phyloP scores from a whole-genome alignment of 2,329 filamentous ascomycete genomes.

The Diaporthe sp. region DNA sequence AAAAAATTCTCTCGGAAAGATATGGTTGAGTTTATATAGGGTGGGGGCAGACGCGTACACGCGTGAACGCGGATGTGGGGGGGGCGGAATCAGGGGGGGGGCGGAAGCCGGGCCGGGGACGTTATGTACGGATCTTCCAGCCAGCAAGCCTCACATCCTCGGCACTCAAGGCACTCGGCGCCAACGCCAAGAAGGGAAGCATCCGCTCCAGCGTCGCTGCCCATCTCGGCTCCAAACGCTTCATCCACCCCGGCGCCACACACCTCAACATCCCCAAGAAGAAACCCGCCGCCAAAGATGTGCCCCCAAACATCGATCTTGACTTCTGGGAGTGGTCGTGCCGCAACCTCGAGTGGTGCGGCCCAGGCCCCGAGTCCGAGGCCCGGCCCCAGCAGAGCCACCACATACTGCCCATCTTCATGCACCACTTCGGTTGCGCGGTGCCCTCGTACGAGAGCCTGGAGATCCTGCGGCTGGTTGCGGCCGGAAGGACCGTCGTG shows the following conservation, averaged over 20 bases:
- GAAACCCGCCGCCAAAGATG: slow-evolving; percentile 53
- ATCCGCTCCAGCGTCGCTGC: slow-evolving; percentile 66
- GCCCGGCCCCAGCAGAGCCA: slow-evolving; percentile 65
- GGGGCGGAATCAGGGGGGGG: no score
- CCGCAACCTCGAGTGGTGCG: slow-evolving; percentile 72
- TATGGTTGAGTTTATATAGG: no score
- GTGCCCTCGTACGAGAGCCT: slow-evolving; percentile 76
- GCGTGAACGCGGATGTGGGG: no score
- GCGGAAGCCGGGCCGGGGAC: no score
- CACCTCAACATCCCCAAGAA: slow-evolving; percentile 57
- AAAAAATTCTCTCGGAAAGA: no score
- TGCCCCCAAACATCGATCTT: slow-evolving; percentile 71
- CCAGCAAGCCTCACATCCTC: slow-evolving; percentile 68
- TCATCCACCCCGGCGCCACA: slow-evolving; percentile 56
- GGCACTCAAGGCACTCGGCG: slow-evolving; percentile 69
- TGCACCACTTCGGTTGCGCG: slow-evolving; percentile 83
- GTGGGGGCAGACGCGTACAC: no score
- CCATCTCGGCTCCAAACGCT: slow-evolving; percentile 64
- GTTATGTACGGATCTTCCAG: slow-evolving; percentile 74
- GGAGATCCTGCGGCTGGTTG: slow-evolving; percentile 66
- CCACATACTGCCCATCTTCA: slow-evolving; percentile 77
- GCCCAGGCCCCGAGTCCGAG: slow-evolving; percentile 64
- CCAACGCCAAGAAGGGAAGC: slow-evolving; percentile 73
- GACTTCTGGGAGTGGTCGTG: slow-evolving; percentile 75
- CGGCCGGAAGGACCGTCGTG: slow-evolving; percentile 63